phyloP scores from a whole-genome alignment of 2,329 filamentous ascomycete species.

The Colletotrichum endophyticum region DNA sequence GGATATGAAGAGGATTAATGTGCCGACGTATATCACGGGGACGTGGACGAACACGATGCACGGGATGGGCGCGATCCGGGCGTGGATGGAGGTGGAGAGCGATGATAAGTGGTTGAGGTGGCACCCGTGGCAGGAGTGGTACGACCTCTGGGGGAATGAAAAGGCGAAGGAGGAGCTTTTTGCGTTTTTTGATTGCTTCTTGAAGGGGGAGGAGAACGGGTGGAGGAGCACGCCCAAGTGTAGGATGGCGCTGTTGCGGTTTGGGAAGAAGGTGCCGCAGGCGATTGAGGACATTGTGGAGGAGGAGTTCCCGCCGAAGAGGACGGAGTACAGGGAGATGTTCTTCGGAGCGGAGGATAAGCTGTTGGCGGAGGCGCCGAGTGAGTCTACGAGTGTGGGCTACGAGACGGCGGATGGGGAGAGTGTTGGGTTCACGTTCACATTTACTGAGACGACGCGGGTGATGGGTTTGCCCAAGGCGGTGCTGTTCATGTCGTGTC shows the following conservation, averaged over 20 bases:
- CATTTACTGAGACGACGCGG: slow-evolving; percentile 39
- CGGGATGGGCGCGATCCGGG: slow-evolving; percentile 29
- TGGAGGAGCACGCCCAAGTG: slow-evolving; percentile 50
- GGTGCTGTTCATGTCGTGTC: slow-evolving; percentile 48
- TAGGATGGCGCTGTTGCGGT: slow-evolving; percentile 39
- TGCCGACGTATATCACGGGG: slow-evolving; percentile 25
- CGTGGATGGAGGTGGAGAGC: slow-evolving; percentile 35
- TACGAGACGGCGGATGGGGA: neutral
- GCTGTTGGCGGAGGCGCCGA: slow-evolving; percentile 41
- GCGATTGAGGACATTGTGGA: slow-evolving; percentile 30
- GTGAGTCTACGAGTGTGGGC: slow-evolving; percentile 33
- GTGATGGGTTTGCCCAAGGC: slow-evolving; percentile 52
- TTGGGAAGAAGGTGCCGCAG: slow-evolving; percentile 27
- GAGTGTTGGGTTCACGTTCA: slow-evolving; percentile 36
- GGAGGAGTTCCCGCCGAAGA: slow-evolving; percentile 29
- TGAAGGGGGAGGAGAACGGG: slow-evolving; percentile 45
- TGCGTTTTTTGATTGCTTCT: slow-evolving; percentile 50
- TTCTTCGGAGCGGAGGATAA: slow-evolving; percentile 35
- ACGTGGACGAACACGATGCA: slow-evolving; percentile 20
- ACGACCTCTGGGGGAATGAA: neutral
- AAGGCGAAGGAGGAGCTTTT: slow-evolving; percentile 36
- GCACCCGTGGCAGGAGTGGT: slow-evolving; percentile 12
- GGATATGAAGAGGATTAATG: slow-evolving; percentile 24
- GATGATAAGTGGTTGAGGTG: slow-evolving; percentile 46
- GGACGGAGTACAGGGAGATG: slow-evolving; percentile 23